These are phyloP conservation scores for Rachicladosporium sp. DNA, from an alignment of 2,329 filamentous ascomycete species.

Conservation along the genomic window DNA sequence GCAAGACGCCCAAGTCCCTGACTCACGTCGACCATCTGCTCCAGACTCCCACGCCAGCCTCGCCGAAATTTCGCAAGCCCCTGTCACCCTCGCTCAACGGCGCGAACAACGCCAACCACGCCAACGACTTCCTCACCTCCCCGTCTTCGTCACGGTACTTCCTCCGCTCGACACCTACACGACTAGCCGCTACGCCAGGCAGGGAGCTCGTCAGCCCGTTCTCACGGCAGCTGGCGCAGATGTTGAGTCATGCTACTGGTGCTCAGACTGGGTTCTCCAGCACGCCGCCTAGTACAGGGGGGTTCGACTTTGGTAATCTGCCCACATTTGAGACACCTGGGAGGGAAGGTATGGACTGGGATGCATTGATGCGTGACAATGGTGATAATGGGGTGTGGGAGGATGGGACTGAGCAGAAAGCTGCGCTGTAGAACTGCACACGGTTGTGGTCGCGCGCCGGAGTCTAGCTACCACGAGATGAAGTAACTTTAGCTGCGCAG, in stretches of 20 bases:
- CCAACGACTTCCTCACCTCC: constrained; percentile 24
- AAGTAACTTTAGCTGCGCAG: too few species aligned
- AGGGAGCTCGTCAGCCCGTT: constrained; percentile 40
- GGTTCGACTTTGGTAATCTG: constrained; percentile 23
- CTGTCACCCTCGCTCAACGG: constrained; percentile 19
- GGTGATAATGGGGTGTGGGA: constrained; percentile 19
- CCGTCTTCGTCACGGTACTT: constrained; percentile 25
- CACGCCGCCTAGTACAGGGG: constrained; percentile 11
- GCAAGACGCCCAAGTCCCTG: constrained; percentile 40
- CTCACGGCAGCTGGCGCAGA: constrained; percentile 49
- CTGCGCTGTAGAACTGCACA: too few species aligned
- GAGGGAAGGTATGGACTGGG: constrained; percentile 4
- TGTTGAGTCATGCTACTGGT: constrained; percentile 37
- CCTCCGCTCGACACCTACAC: constrained; percentile 27
- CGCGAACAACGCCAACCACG: constrained; percentile 11
- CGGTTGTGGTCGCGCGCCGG: too few species aligned
- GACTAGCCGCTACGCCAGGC: constrained; percentile 21
- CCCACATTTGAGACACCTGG: constrained; percentile 21
- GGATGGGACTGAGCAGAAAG: constrained; percentile 1
- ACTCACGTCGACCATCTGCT: constrained; percentile 27
- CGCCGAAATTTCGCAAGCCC: constrained; percentile 19
- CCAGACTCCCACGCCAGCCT: constrained; percentile 33
- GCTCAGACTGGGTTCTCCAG: constrained; percentile 14
- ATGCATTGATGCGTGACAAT: constrained; percentile 13
- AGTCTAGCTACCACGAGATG: too few species aligned